Base-by-base conservation (phyloP, 768 basidiomycete species). In the Macrolepiota fuliginosa region DNA sequence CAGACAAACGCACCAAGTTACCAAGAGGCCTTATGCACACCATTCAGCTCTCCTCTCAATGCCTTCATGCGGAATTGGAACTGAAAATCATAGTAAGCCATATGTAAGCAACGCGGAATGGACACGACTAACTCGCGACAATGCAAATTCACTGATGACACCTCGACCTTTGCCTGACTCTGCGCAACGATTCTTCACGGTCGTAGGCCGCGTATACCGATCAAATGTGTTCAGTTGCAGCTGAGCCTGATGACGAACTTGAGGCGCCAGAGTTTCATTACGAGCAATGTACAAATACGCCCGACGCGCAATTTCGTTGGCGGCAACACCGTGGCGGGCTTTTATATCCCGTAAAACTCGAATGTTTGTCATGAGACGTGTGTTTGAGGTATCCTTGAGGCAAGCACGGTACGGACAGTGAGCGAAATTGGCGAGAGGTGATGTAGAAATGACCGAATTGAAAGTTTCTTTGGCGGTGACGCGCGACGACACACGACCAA, bases 271-370 rank as follows among this genome's bases (percentile, higher is more conserved):
- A 1, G 89, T 85, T 71, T 92, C 87, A 76, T 98, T 98, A 62
- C 96, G 85, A 24, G 96, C 94, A 66, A 98, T 91, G 74, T 88
- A 94, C 54, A 98, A 86, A 74, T 96, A 96, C 0, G 96, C 96
- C 49, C 93, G 82, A 19, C 96, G 88, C 29, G 88, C 79, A 51
- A 96, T 80, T 72, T 98, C 96, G 71, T 88, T 87, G 49, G 83
- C 83, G 62, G 78, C 76, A 62, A 93, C 89, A 62, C 87, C 85
- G 19, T 82, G 71, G 54, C 91, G 88, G 24, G 89, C 90, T 67
- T 90, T 90, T 58, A 92, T 84, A 73, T 94, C 92, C 71, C 91
- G 86, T 52, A 92, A 72, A 56, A 93, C 81, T 61, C 83, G 72
- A 56, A 77, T 74, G 63, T 76, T 79, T 58, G 77, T 73, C 78